These are phyloP conservation scores for Fusarium palustre DNA, from an alignment of 2,329 filamentous ascomycete species.

Conservation along the genomic window DNA sequence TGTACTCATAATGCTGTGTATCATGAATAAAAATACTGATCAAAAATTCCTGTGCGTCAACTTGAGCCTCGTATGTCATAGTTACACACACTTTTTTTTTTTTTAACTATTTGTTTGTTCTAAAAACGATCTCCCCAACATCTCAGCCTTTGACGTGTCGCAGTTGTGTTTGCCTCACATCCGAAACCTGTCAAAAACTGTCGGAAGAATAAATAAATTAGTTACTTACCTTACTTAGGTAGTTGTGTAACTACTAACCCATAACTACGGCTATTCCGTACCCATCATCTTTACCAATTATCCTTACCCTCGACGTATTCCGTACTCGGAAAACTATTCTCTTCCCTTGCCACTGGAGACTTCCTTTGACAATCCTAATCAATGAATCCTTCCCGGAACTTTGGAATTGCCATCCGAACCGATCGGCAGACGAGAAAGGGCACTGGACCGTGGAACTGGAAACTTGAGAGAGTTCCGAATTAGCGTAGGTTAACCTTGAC, in stretches of 20 bases:
- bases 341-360: conserved; percentile 26
- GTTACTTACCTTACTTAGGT: not conserved
- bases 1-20: not conserved
- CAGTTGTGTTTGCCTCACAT: conserved; percentile 18
- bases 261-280: conserved; percentile 1
- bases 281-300: conserved; percentile 1
- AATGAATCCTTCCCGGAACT: conserved; percentile 31
- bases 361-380: conserved; percentile 23
- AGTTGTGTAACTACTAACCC: not conserved
- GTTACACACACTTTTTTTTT: not conserved
- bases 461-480: not conserved
- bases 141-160: conserved; percentile 30
- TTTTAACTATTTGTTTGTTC: not conserved
- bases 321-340: conserved; percentile 29
- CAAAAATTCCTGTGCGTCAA: conserved; percentile 4
- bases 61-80: conserved; percentile 18
- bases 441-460: conserved; percentile 42
- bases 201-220: conserved; percentile 25
- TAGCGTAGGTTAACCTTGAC: not conserved
- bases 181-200: conserved; percentile 36
- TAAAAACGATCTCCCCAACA: conserved; percentile 11
- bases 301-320: conserved; percentile 2
- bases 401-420: conserved; percentile 40
- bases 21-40: conserved; percentile 10
- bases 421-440: conserved; percentile 40